Percentiles rank a stretch among this genome's conserved stretches.
Evolutionary conservation across 192 early-diverging fungal species (phyloP).

Genomic region (Allomyces macrogynus): DNA sequence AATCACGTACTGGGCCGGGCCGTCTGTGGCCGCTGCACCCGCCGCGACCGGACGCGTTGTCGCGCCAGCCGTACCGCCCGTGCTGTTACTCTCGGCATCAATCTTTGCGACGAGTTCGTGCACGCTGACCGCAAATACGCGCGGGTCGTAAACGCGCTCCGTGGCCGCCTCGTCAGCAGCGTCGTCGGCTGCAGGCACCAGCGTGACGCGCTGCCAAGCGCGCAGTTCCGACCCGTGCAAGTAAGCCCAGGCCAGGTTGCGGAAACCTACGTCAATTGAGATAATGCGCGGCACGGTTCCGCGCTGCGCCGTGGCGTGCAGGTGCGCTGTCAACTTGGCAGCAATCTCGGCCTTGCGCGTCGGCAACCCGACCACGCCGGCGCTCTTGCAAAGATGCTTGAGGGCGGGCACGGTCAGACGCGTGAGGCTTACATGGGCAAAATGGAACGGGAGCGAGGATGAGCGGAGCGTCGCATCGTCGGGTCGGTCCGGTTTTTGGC

Average conservation of each 20-base stretch:
- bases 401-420: too few species aligned
- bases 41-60: neutral
- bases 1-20: neutral
- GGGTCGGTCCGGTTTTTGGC: too few species aligned
- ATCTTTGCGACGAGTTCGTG: neutral
- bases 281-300: neutral
- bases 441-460: too few species aligned
- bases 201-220: neutral
- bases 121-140: neutral
- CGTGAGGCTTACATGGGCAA: too few species aligned
- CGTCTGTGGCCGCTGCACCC: neutral
- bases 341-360: neutral
- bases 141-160: neutral
- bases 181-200: neutral
- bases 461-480: too few species aligned
- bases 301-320: neutral
- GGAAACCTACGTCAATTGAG: neutral
- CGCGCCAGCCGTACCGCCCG: too few species aligned
- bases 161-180: neutral
- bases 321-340: neutral
- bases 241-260: neutral
- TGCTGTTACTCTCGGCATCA: too few species aligned
- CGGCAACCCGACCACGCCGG: neutral
- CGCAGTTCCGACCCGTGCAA: neutral
- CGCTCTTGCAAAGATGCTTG: too few species aligned